A percentile compares a stretch with the other conserved stretches of the same genome.
These are phyloP conservation scores for Corylus americana DNA, from an alignment of 306 rosid genomes.

Conservation along the genomic window DNA sequence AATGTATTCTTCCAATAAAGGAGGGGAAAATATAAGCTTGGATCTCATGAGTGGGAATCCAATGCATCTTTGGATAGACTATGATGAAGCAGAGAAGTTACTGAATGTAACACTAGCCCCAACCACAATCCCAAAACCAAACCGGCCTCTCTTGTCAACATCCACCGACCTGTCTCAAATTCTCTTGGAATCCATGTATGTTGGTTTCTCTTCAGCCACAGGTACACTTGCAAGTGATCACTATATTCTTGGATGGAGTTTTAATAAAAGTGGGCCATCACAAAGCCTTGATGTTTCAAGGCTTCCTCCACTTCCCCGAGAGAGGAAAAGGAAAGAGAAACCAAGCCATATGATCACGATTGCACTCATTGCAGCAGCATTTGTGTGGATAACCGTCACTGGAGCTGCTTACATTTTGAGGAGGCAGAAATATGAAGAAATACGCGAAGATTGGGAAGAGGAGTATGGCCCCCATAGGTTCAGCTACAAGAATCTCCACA, in stretches of 20 bases:
- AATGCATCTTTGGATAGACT: slow-evolving; percentile 21
- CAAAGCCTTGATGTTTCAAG: slow-evolving; percentile 15
- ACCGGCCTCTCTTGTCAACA: slow-evolving; percentile 26
- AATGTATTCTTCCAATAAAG: neutral
- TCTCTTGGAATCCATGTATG: slow-evolving; percentile 27
- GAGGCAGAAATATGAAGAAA: slow-evolving; percentile 28
- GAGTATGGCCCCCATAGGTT: slow-evolving; percentile 41
- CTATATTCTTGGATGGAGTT: slow-evolving; percentile 44
- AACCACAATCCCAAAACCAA: slow-evolving; percentile 11
- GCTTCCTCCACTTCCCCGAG: slow-evolving; percentile 19
- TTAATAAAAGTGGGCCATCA: slow-evolving; percentile 31
- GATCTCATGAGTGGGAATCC: slow-evolving; percentile 25
- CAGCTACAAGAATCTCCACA: slow-evolving; percentile 30
- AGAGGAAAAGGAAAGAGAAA: neutral
- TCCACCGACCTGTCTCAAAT: neutral
- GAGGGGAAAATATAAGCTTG: slow-evolving; percentile 7
- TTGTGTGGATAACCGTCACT: neutral
- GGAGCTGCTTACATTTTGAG: slow-evolving; percentile 8
- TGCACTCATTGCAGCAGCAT: neutral
- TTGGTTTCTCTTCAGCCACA: slow-evolving; percentile 39
- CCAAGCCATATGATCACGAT: neutral
- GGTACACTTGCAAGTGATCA: slow-evolving; percentile 24
- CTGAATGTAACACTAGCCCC: slow-evolving; percentile 32
- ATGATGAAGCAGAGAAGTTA: neutral
- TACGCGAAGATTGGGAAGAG: slow-evolving; percentile 41